Conservation (phyloP, 371 early-diverging fungal genomes). For the Vairimorpha ceranae region DNA sequence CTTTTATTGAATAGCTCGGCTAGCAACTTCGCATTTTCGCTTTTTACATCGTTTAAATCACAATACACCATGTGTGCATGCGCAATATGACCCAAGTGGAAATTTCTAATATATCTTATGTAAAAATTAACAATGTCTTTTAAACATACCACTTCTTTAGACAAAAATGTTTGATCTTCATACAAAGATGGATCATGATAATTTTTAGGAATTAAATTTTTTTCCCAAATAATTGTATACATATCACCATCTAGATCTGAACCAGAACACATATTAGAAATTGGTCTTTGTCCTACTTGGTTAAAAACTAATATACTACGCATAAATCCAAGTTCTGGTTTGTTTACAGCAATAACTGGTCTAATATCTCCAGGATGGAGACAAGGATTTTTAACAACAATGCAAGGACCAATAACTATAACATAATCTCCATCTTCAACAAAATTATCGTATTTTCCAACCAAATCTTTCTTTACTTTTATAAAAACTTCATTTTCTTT, state of each 20-base stretch:
- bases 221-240: conserved; percentile 68
- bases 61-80: conserved; percentile 69
- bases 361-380: conserved; percentile 76
- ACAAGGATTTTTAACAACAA: conserved; percentile 69
- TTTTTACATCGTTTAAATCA: conserved; percentile 65
- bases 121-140: conserved; percentile 67
- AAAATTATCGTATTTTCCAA: not conserved
- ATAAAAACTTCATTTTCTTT: conserved; percentile 69
- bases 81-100: conserved; percentile 71
- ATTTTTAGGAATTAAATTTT: conserved; percentile 65
- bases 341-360: conserved; percentile 67
- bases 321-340: conserved; percentile 65
- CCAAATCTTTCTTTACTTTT: conserved; percentile 2
- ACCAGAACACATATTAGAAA: conserved; percentile 72
- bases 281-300: conserved; percentile 68
- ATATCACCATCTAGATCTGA: conserved; percentile 76
- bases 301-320: conserved; percentile 71
- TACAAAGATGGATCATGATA: conserved; percentile 67
- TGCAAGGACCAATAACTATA: conserved; percentile 56
- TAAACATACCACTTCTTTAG: conserved; percentile 63
- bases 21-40: conserved; percentile 65
- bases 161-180: conserved; percentile 41
- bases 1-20: conserved; percentile 68
- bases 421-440: conserved; percentile 12
- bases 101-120: conserved; percentile 68